Evolutionary conservation across 352 stramenopile genomes (phyloP), one percentile per base, ranked within the genome.

Genomic region (Nothophytophthora sp.): DNA sequence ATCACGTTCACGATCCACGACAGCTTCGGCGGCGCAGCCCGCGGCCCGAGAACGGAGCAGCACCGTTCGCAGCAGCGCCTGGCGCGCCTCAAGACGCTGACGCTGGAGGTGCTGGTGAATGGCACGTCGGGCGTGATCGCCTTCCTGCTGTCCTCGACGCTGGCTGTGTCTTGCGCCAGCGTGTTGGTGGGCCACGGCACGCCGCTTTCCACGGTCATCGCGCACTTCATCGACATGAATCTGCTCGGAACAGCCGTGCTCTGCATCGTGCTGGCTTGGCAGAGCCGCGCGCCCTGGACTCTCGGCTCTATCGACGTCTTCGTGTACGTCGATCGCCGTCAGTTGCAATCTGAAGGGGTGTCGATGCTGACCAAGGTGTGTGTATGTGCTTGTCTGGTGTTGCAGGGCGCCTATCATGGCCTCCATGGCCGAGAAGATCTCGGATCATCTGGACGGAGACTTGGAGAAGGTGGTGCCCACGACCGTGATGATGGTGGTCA

Each of bases 151-250:
- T 88, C 80, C 8, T 91, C 83, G 0, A 93, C 83, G 20, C 57
- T 93, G 3, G 82, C 83, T 0, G 83, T 93, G 5, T 93, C 83
- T 5, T 90, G 78, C 52, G 83, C 80, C 19, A 91, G 80, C 58
- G 83, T 93, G 15, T 36, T 91, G 2, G 83, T 93, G 8, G 83
- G 83, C 5, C 78, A 89, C 29, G 75, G 59, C 8, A 85, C 76
- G 25, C 78, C 77, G 15, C 56, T 93, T 4, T 40, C 73, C 10
- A 58, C 63, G 1, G 77, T 86, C 45, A 81, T 91, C 38, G 80
- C 83, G 5, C 75, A 85, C 23, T 89, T 89, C 25, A 93, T 93
- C 36, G 83, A 93, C 67, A 91, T 91, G 64, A 90, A 93, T 52
- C 62, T 93, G 34, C 45, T 93, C 5, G 81, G 83, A 8, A 90